Evolutionary conservation across 2,329 filamentous ascomycete species (phyloP), one percentile per base, ranked within the genome.

Genomic region (Emmonsiellopsis sp.): DNA sequence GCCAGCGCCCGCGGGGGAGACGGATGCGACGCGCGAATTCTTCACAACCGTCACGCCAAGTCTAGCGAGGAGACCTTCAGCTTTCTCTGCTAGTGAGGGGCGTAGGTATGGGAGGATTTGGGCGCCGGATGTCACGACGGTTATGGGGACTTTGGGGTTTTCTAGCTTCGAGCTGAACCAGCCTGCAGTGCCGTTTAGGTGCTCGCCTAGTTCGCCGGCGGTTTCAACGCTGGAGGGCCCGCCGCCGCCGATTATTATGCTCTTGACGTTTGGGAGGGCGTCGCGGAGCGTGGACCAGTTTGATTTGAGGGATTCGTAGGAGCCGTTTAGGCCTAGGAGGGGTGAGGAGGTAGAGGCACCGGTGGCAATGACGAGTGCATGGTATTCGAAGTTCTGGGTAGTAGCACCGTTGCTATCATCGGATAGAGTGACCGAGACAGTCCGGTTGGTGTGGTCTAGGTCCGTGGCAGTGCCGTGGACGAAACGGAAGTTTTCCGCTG

Each of bases 341-440:
- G 76, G 75, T 0, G 75, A 78, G 0, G 64, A 57, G 0, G 76
- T 74, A 0, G 73, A 71, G 9, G 74, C 61, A 0, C 77, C 77
- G 0, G 76, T 79, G 0, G 75, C 76, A 21, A 80, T 74, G 14
- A 78, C 62, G 0, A 79, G 65, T n/a, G 71, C 69, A 36, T 78
- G 60, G 55, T 70, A 79, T 2, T 57, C 8, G n/a, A 74, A 42
- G 3, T 42, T n/a, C 2, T 51, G 58, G 7, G n/a, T 48, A 14
- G 36, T 48, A 3, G 53, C 54, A 4, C 51, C 54, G 1, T 40
- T 48, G 5, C 53, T 54, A 4, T 49, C 55, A 1, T 40, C 48
- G 0, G 43, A 54, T 5, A 56, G 7, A 4, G 54, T 54, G 6
- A 75, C 48, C 1, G 61, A 59, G 1, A 78, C 64, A 0, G 52